A percentile compares a stretch with the other conserved stretches of the same genome.
Evolutionary conservation across 2,329 filamentous ascomycete genomes (phyloP).

Genomic region (Ophiocordyceps unilateralis): DNA sequence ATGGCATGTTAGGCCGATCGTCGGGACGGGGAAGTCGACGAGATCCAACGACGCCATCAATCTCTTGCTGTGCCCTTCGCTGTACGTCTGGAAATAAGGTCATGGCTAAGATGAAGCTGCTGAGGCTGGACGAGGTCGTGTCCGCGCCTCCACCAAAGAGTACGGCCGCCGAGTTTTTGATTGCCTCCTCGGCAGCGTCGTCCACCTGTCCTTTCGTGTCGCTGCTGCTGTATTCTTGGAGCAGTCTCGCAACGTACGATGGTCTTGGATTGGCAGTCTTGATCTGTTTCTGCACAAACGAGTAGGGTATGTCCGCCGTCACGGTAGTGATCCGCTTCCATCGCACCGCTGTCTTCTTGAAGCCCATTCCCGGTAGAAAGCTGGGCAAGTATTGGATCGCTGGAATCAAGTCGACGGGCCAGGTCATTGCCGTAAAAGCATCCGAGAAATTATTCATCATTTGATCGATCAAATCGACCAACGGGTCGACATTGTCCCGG

Average conservation of each 20-base stretch:
- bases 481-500: slow-evolving; percentile 10
- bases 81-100: slow-evolving; percentile 22
- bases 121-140: slow-evolving; percentile 1
- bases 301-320: background rate
- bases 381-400: slow-evolving; percentile 12
- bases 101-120: slow-evolving; percentile 27
- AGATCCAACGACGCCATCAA: slow-evolving; percentile 24
- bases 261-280: background rate
- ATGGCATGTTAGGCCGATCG: slow-evolving; percentile 26
- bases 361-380: slow-evolving; percentile 12
- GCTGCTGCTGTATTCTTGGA: background rate
- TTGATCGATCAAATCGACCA: slow-evolving; percentile 12
- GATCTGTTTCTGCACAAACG: background rate
- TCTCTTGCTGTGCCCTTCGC: slow-evolving; percentile 19
- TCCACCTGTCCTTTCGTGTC: background rate
- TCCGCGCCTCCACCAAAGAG: slow-evolving; percentile 5
- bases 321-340: background rate
- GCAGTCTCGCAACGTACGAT: background rate
- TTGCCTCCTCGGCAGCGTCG: background rate
- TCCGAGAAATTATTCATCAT: slow-evolving; percentile 12
- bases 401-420: slow-evolving; percentile 17
- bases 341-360: slow-evolving; percentile 10
- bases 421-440: slow-evolving; percentile 12
- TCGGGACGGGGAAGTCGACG: slow-evolving; percentile 23
- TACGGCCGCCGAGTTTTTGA: slow-evolving; percentile 1